These are phyloP conservation scores for Tubosaeta sp. DNA, from an alignment of 768 basidiomycete species.

Conservation along the genomic window DNA sequence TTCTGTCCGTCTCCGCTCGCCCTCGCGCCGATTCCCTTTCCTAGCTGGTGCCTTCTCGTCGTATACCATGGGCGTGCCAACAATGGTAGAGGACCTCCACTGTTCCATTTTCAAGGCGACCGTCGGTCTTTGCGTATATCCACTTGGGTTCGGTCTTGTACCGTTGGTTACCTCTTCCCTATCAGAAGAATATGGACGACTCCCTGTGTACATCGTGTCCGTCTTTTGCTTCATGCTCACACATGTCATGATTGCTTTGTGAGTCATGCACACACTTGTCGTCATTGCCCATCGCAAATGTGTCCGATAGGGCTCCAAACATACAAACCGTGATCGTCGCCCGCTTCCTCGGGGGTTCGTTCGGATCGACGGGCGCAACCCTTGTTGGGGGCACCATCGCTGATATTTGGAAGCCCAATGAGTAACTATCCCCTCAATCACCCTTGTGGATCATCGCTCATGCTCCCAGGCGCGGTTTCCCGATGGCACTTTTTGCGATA, in stretches of 20 bases:
- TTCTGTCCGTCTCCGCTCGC: neutral
- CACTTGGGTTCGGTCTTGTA: slow-evolving; percentile 57
- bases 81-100: slow-evolving; percentile 48
- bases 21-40: neutral
- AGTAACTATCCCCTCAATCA: slow-evolving; percentile 38
- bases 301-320: slow-evolving; percentile 33
- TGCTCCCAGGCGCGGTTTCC: slow-evolving; percentile 60
- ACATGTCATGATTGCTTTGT: slow-evolving; percentile 40
- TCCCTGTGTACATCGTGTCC: slow-evolving; percentile 54
- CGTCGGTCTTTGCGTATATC: slow-evolving; percentile 48
- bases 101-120: slow-evolving; percentile 45
- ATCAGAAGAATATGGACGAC: slow-evolving; percentile 70
- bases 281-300: slow-evolving; percentile 3
- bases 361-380: slow-evolving; percentile 65
- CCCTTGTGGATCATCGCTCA: slow-evolving; percentile 7
- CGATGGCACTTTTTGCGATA: slow-evolving; percentile 71
- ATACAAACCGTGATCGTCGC: slow-evolving; percentile 62
- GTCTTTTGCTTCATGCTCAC: slow-evolving; percentile 45
- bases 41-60: slow-evolving; percentile 48
- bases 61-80: slow-evolving; percentile 51
- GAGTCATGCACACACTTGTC: slow-evolving; percentile 3
- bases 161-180: slow-evolving; percentile 66
- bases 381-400: slow-evolving; percentile 75
- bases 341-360: slow-evolving; percentile 62
- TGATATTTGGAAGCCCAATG: slow-evolving; percentile 61